phyloP scores from a whole-genome alignment of 192 early-diverging fungal species.

The Jimgerdemannia flammicorona region DNA sequence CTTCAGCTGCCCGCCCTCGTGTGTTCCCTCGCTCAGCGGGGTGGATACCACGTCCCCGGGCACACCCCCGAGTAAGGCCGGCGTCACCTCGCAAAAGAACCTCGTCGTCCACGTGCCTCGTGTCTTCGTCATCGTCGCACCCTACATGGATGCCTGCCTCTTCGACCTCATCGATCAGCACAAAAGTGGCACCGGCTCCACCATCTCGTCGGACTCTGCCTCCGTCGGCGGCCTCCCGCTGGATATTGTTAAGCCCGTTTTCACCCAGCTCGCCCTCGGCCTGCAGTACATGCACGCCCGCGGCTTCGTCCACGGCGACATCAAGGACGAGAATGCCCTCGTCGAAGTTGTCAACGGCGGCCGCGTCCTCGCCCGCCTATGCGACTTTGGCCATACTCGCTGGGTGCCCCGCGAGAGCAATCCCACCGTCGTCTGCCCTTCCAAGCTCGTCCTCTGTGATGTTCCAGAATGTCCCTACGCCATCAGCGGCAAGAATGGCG shows the following conservation, averaged over 20 bases:
- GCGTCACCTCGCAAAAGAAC: not conserved
- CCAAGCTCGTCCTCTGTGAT: not conserved
- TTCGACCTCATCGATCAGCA: constrained; percentile 7
- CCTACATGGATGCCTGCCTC: constrained; percentile 12
- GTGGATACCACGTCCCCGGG: not conserved
- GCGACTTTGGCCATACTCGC: constrained; percentile 16
- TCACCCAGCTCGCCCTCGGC: constrained; percentile 11
- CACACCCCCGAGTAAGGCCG: not conserved
- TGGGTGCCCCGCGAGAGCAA: not conserved
- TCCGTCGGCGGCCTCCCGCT: constrained; percentile 9
- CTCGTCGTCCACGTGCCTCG: constrained; percentile 7
- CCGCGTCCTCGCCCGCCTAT: constrained; percentile 7
- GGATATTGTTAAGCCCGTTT: constrained; percentile 1
- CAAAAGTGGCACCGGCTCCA: not conserved
- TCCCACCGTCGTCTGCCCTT: not conserved
- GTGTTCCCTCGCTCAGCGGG: not conserved
- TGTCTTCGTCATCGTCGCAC: constrained; percentile 8
- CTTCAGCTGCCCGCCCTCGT: constrained; percentile 10
- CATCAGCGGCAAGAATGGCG: not conserved
- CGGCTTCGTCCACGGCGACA: constrained; percentile 12
- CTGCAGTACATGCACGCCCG: constrained; percentile 5
- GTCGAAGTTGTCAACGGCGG: constrained; percentile 10
- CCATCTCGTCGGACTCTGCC: not conserved
- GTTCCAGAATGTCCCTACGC: not conserved
- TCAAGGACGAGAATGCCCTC: constrained; percentile 16